phyloP scores from a whole-genome alignment of 176 grass and related monocot species.

The Oryza brachyantha region DNA sequence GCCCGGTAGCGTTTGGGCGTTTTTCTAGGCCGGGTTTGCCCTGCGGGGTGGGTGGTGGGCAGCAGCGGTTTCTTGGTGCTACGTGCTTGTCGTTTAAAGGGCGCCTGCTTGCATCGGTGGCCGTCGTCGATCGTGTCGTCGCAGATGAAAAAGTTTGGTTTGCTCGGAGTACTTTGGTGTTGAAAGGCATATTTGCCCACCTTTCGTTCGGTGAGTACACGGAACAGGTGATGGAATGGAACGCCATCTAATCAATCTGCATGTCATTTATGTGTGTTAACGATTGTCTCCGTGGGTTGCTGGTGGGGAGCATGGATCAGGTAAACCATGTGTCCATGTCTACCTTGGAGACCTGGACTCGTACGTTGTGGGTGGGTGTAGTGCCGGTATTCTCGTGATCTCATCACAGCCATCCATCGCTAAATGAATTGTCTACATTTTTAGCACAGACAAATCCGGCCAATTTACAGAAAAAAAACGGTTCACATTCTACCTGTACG shows the following conservation, averaged over 20 bases:
- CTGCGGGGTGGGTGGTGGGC: too few species aligned
- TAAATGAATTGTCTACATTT: too few species aligned
- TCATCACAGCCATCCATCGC: too few species aligned
- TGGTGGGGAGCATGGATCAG: not conserved
- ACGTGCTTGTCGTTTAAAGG: slow-evolving; percentile 2
- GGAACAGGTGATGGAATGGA: not conserved
- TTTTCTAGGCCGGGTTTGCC: too few species aligned
- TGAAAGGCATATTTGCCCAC: not conserved
- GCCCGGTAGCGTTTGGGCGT: too few species aligned
- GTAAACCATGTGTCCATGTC: not conserved
- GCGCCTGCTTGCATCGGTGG: not conserved
- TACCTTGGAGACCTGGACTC: too few species aligned
- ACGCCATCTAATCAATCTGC: slow-evolving; percentile 16
- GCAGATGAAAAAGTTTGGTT: slow-evolving; percentile 6
- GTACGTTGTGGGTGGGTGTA: too few species aligned
- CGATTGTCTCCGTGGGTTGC: not conserved
- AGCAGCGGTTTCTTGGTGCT: not conserved
- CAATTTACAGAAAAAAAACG: too few species aligned
- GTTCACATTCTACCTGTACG: too few species aligned
- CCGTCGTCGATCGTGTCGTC: not conserved
- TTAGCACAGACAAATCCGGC: too few species aligned
- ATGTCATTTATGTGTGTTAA: not conserved
- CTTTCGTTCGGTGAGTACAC: not conserved
- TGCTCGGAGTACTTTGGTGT: not conserved
- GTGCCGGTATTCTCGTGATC: not conserved